These are phyloP conservation scores for Furcasterigmium furcatum DNA, from an alignment of 2,329 filamentous ascomycete species.

Conservation along the genomic window DNA sequence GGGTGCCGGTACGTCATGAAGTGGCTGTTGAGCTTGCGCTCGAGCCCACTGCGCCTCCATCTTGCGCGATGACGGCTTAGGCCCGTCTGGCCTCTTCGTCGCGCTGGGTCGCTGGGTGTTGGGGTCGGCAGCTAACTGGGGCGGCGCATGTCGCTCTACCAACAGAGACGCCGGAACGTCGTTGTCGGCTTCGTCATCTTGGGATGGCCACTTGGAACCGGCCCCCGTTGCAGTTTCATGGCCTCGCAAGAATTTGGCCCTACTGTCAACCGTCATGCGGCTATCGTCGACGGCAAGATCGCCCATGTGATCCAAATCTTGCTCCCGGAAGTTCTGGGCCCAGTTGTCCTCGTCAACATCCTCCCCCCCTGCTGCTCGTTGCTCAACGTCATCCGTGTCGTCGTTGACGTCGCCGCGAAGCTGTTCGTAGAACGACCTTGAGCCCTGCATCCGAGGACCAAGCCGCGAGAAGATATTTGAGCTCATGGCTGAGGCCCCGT, in stretches of 20 bases:
- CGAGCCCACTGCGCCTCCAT: constrained; percentile 53
- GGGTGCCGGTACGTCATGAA: constrained; percentile 32
- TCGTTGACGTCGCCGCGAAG: constrained; percentile 33
- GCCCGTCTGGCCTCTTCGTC: constrained; percentile 22
- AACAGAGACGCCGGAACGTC: constrained; percentile 63
- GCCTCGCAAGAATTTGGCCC: constrained; percentile 18
- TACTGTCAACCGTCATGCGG: constrained; percentile 37
- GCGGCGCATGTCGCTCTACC: constrained; percentile 44
- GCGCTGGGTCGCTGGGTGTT: constrained; percentile 16
- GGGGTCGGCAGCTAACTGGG: constrained; percentile 1
- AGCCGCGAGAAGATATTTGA: constrained; percentile 46
- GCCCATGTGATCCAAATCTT: constrained; percentile 41
- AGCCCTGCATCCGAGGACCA: constrained; percentile 26
- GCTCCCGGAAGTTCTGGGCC: constrained; percentile 45
- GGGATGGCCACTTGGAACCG: no score
- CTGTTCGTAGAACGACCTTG: constrained; percentile 47
- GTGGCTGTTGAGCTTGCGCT: constrained; percentile 45
- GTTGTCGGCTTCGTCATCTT: constrained; percentile 52
- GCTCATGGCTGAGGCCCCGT: constrained; percentile 35
- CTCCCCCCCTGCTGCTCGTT: no score
- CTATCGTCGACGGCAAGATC: constrained; percentile 43
- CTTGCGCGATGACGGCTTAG: constrained; percentile 39
- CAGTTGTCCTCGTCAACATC: constrained; percentile 52
- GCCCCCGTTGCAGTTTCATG: constrained; percentile 19
- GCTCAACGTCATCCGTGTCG: constrained; percentile 38